Evolutionary conservation across 352 stramenopile genomes (phyloP).

Genomic region (Phytophthora brassicae): DNA sequence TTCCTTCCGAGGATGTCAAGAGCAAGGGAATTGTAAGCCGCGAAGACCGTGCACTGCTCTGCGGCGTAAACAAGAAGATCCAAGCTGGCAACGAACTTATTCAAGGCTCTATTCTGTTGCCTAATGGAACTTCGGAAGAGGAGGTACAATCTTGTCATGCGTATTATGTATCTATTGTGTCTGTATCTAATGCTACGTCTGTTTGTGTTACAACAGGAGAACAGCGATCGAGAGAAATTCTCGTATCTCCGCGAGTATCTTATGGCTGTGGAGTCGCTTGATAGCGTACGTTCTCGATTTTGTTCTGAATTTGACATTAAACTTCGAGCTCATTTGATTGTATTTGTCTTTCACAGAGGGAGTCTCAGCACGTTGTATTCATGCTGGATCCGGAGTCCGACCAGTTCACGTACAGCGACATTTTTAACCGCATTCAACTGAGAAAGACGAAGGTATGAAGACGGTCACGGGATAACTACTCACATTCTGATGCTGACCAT

Average conservation of each 20-base stretch:
- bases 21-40: slow-evolving; percentile 69
- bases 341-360: slow-evolving; percentile 21
- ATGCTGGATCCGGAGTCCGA: slow-evolving; percentile 75
- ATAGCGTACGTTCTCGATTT: slow-evolving; percentile 50
- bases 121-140: slow-evolving; percentile 52
- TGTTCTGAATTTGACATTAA: not conserved
- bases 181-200: slow-evolving; percentile 7
- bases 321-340: slow-evolving; percentile 8
- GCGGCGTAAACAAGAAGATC: slow-evolving; percentile 71
- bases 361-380: slow-evolving; percentile 80
- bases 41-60: slow-evolving; percentile 72
- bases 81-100: slow-evolving; percentile 57
- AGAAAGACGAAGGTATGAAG: slow-evolving; percentile 77
- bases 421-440: slow-evolving; percentile 76
- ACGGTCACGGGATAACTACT: not conserved
- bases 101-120: slow-evolving; percentile 77
- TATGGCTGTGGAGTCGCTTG: slow-evolving; percentile 66
- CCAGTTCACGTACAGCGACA: slow-evolving; percentile 77
- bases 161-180: not conserved
- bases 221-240: slow-evolving; percentile 73
- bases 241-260: slow-evolving; percentile 83
- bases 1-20: slow-evolving; percentile 80
- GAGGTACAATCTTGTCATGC: slow-evolving; percentile 32
- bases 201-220: slow-evolving; percentile 39
- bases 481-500: not conserved